Base-by-base conservation (phyloP, 441 rosid species). In the Kokia cookei region DNA sequence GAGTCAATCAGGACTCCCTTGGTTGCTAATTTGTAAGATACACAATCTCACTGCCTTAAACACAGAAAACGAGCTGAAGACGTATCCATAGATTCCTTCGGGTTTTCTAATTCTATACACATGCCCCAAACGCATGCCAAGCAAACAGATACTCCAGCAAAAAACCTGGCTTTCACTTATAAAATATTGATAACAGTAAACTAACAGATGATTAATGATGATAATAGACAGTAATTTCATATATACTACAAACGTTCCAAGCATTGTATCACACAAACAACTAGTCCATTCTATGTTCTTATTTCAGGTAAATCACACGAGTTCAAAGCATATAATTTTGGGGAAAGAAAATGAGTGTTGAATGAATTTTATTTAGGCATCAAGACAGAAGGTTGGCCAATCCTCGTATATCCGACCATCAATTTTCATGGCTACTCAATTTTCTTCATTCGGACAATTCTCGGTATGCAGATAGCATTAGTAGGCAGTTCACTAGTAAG, bases 1-100 rank as follows among this genome's bases (percentile, higher is more conserved):
- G 22, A 35, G 50, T 69, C 12, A 69, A 69, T 17, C n/a, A 9
- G 37, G 22, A 66, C 24, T 79, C 15, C 77, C 74, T 63, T 72
- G 29, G 42, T 63, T 69, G 27, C 78, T 70, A 69, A 71, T 14
- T 57, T 57, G 37, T 22, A 55, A 22, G 47, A 12, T 10, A 27
- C 47, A 32, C 19, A 45, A 24, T 14, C 40, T 37, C 37, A 26
- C 55, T 24, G 3, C 42, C 13, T 26, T 24, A 45, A 65, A 24
- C 43, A 40, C 54, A 45, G 37, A 47, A 13, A 45, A 63, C 14
- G 10, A 65, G 54, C 5, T 24, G 37, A 22, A 66, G 55, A 66
- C 26, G 37, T 13, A 45, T 24, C 12, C 7, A 26, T 47, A 24
- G 1, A 47, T 26, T 26, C 57, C 57, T 26, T 51, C 7, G 2